Evolutionary conservation across 2,329 filamentous ascomycete genomes (phyloP), one percentile per base, ranked within the genome.

Genomic region (Aspergillus sp.): DNA sequence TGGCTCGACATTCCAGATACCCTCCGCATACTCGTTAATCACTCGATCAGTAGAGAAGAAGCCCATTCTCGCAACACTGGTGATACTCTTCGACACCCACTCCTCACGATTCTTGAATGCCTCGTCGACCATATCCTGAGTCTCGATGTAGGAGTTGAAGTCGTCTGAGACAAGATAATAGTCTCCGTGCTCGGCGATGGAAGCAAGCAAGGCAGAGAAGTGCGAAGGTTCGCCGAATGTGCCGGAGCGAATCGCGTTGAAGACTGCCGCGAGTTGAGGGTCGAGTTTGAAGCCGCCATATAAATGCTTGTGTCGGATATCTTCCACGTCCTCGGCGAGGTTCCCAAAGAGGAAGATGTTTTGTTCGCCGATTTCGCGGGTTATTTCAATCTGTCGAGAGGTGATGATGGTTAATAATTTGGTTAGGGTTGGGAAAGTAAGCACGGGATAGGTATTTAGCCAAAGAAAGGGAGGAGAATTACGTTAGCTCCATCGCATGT

Each of bases 321-420:
- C 93, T 68, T 98, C 95, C 41, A 99, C 95, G 66, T 98, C 92
- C 75, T 99, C 95, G 55, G 95, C 87, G 18, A 99, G 85, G 73
- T 93, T 96, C 59, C 95, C 95, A 72, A 99, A 98, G 66, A 99
- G 85, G 86, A 99, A 99, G 74, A 99, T 97, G 78, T 98, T 98
- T 72, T 91, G 88, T 71, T 98, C 92, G 68, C 93, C 91, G 70
- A 98, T 90, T 77, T 99, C 95, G 58, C 95, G 91, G 3, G 95
- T 98, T 72, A 98, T 98, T 80, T 97, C 93, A 74, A 96, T 96
- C 90, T 88, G 59, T 24, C 36, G 26, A 11, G n/a, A 54, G n/a
- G 30, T 39, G 60, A 51, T 30, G 22, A 52, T 30, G 32, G 17
- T 48, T 44, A 48, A 52, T 52, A 20, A 52, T 48, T 24, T 36